These are phyloP conservation scores for Raffaelea ambrosiae DNA, from an alignment of 2,329 filamentous ascomycete species.

Conservation along the genomic window DNA sequence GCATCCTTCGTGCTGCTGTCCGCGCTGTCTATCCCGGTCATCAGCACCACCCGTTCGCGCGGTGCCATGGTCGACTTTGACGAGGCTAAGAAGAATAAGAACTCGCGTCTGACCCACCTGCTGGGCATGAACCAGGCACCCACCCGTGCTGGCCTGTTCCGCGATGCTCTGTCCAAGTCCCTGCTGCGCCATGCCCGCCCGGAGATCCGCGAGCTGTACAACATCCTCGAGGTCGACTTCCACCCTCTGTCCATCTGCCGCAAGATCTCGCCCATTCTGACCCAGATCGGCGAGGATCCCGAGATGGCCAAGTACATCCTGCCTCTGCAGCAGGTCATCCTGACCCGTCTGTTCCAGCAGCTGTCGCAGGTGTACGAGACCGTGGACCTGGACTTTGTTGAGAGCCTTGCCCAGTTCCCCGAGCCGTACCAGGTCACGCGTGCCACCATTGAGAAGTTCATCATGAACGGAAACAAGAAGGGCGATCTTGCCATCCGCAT, in stretches of 20 bases:
- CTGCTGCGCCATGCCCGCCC: slow-evolving; percentile 86
- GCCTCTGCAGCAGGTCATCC: slow-evolving; percentile 95
- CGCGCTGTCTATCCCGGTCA: slow-evolving; percentile 95
- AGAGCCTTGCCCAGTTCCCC: slow-evolving; percentile 89
- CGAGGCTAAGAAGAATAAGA: slow-evolving; percentile 97
- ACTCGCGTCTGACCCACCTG: slow-evolving; percentile 90
- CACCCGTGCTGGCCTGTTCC: slow-evolving; percentile 84
- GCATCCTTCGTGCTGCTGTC: slow-evolving; percentile 94
- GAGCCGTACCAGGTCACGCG: slow-evolving; percentile 90
- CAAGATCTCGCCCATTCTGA: slow-evolving; percentile 94
- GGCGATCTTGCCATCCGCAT: slow-evolving; percentile 93
- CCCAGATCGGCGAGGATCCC: slow-evolving; percentile 83
- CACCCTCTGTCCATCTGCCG: slow-evolving; percentile 97
- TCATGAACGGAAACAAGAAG: slow-evolving; percentile 99
- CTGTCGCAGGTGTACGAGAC: slow-evolving; percentile 98
- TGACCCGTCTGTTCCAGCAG: slow-evolving; percentile 97
- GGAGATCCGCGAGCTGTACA: slow-evolving; percentile 95
- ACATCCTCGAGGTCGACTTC: slow-evolving; percentile 98
- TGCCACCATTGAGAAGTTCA: slow-evolving; percentile 96
- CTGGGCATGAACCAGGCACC: slow-evolving; percentile 87
- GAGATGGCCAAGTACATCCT: slow-evolving; percentile 97
- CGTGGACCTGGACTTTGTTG: slow-evolving; percentile 87
- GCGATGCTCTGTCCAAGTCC: slow-evolving; percentile 90
- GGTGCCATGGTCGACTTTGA: slow-evolving; percentile 95
- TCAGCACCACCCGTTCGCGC: slow-evolving; percentile 93